Base-by-base conservation (phyloP, 2,329 filamentous ascomycete genomes). In the Nothophaeocryptopus gaeumannii region DNA sequence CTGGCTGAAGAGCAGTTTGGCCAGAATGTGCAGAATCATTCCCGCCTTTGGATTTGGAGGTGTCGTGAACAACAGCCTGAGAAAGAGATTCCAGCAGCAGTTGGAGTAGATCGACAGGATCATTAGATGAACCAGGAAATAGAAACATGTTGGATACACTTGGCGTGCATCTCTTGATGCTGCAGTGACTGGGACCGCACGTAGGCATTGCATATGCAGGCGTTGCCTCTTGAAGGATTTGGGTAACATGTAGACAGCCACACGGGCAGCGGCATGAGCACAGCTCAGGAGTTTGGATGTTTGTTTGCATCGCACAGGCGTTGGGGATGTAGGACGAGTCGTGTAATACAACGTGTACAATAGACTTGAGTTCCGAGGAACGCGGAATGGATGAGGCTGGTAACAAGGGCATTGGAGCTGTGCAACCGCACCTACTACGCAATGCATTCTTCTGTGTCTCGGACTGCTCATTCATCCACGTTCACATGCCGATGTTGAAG, bases 11-110 rank as follows among this genome's bases (percentile, higher is more conserved):
- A 92, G 86, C 67, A 82, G 82, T 29, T 70, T 81, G 49, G 90
- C 91, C 20, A 74, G 90, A 46, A 86, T 96, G 70, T 86, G 86
- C 53, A 80, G 91, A 63, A 95, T 96, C 60, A 79, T 96, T 2
- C 90, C 90, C 13, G 90, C 90, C 0, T 96, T 92, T 74, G 90
- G 90, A 2, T 78, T 95, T 10, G 91, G 90, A 1, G 90, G 90
- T 0, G 88, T 95, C 9, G 86, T 93, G 9, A 96, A 96, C 70
- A 78, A 78, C 51, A 84, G 86, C 63, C 75, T 92, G 38, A 78
- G 90, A 60, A 75, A 72, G 63, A 74, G 67, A 45, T 66, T 92
- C 60, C 90, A 95, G 85, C 74, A 73, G 59, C 77, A 68, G 60
- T 65, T 88, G 50, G 78, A 79, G 61, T 66, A 54, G 42, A 46